These are phyloP conservation scores for Sarcocystis neurona DNA, from an alignment of 169 alveolate species.

Conservation along the genomic window DNA sequence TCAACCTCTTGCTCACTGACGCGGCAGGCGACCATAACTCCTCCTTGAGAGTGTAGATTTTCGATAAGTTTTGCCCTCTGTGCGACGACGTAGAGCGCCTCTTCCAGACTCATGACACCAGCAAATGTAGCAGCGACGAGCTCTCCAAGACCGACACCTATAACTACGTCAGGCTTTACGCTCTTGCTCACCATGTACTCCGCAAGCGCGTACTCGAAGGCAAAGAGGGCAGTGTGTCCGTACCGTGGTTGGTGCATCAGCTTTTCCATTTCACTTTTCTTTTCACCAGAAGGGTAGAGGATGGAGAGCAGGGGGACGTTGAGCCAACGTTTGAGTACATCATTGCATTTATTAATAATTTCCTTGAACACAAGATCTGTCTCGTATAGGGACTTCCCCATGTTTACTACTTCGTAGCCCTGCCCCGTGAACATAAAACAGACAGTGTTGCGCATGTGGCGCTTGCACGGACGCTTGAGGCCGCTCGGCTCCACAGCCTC, in stretches of 20 bases:
- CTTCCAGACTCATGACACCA: conserved; percentile 72
- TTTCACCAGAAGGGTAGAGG: conserved; percentile 57
- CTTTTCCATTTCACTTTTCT: conserved; percentile 45
- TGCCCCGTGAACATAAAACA: conserved; percentile 74
- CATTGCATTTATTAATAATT: conserved; percentile 73
- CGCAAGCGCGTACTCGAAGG: conserved; percentile 77
- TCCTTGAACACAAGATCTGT: conserved; percentile 71
- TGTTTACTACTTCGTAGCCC: conserved; percentile 67
- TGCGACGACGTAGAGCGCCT: conserved; percentile 68
- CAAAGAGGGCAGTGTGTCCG: conserved; percentile 78
- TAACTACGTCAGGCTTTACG: conserved; percentile 74
- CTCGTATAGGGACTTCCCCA: conserved; percentile 74
- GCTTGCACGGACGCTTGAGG: conserved; percentile 38
- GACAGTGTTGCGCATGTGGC: conserved; percentile 57
- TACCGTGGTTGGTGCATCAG: conserved; percentile 63
- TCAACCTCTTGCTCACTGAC: conserved; percentile 75
- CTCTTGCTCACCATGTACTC: conserved; percentile 73
- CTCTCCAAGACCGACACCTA: conserved; percentile 77
- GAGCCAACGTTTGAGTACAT: conserved; percentile 68
- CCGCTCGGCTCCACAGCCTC: conserved; percentile 59
- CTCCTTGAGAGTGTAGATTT: conserved; percentile 58
- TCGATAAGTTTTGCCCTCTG: conserved; percentile 68
- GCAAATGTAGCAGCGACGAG: conserved; percentile 74
- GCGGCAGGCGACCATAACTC: conserved; percentile 65
- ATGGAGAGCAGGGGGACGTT: conserved; percentile 70